Conservation (phyloP, 352 stramenopile species). For the Poterioochromonas sp. region DNA sequence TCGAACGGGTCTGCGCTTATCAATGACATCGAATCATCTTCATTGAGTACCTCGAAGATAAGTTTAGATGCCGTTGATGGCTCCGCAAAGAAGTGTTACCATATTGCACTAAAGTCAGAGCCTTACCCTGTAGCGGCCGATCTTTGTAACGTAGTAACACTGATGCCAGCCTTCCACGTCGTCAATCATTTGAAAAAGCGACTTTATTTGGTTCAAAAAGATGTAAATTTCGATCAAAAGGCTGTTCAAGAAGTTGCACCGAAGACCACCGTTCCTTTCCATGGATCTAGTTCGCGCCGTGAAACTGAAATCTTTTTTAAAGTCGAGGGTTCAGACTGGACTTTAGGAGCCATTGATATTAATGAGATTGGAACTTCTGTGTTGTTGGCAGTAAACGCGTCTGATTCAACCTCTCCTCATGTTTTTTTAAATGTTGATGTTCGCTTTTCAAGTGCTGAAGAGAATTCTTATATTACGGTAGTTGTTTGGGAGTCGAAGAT, state of each 20-base stretch:
- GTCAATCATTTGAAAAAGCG: conserved; percentile 14
- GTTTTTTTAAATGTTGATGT: conserved; percentile 25
- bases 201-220: conserved; percentile 9
- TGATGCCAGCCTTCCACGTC: neutral
- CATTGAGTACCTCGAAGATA: neutral
- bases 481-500: conserved; percentile 4
- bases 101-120: neutral
- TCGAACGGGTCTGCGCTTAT: neutral
- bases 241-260: neutral
- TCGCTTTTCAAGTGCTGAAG: neutral
- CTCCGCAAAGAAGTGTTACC: neutral
- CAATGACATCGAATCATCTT: neutral
- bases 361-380: conserved; percentile 28
- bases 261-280: neutral
- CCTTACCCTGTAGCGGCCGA: neutral
- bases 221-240: no score
- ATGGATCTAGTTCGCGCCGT: neutral
- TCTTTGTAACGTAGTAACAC: neutral
- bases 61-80: neutral
- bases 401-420: neutral
- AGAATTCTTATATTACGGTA: conserved; percentile 16
- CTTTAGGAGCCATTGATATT: conserved; percentile 24
- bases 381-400: neutral
- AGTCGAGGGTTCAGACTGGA: neutral
- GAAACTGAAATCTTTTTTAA: neutral